Base-by-base conservation (phyloP, 805 yeast genomes). In the Zygotorulaspora chibaensis region DNA sequence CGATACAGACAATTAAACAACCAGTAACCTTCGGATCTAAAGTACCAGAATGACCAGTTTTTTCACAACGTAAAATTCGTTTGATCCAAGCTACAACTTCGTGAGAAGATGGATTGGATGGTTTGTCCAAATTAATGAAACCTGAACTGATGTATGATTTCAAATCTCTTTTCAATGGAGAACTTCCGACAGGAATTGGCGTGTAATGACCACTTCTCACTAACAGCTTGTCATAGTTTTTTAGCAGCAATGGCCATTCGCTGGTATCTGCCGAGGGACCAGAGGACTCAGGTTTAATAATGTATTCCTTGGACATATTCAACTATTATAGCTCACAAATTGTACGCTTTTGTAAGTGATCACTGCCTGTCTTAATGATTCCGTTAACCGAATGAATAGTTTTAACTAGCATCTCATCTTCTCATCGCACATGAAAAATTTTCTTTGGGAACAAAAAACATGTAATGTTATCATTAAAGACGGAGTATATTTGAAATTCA, bases 81-180 rank as follows among this genome's bases (percentile, higher is more conserved):
- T 93, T 93, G 63, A 93, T 81, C 99, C 99, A 93, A 18, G 99
- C 99, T 61, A 93, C 99, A 65, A 93, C 99, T 75, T 93, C 99
- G 73, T 93, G 99, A 45, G 96, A 88, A 36, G 96, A 87, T 57
- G 99, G 99, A 70, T 93, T 93, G 23, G 96, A 87, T 57, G 99
- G 99, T 67, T 93, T 93, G 74, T 93, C 99, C 60, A 93, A 77
- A 74, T 93, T 93, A 66, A 93, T 91, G 42, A 93, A 96, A 77
- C 99, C 99, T 6, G 96, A 83, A 40, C 93, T 80, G 59, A 93
- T 76, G 69, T 93, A 93, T 28, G 87, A 77, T 70, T 87, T 87
- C 58, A 93, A 74, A 69, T 89, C 97, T 76, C 99, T 84, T 72
- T 88, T 89, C 66, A 87, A 77, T 51, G 99, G 99, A 43, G 96